Conservation (phyloP, 139 green algal species). For the Marvania coccoides region DNA sequence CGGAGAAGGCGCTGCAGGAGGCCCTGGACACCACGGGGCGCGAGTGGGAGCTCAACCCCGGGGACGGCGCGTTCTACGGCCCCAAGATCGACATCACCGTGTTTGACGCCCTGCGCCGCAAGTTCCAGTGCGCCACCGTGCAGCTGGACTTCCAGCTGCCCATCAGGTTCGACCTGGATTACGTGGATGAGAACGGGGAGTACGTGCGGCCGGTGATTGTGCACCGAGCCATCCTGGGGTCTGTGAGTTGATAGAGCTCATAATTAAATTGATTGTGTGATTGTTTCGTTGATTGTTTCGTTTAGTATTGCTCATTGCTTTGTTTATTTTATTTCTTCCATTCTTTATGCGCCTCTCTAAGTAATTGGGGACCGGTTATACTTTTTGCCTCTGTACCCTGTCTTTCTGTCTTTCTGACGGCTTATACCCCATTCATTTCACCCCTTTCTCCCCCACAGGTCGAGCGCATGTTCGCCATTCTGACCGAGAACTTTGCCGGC, state of each 20-base stretch:
- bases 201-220: slow-evolving; percentile 89
- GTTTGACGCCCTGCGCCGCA: slow-evolving; percentile 79
- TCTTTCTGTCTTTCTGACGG: background rate
- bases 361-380: no score
- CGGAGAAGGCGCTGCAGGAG: slow-evolving; percentile 74
- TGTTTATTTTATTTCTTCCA: no score
- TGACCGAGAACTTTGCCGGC: slow-evolving; percentile 95
- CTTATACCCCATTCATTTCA: background rate
- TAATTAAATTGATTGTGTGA: no score
- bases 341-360: no score
- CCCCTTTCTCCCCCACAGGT: slow-evolving; percentile 29
- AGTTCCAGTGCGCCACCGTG: slow-evolving; percentile 98
- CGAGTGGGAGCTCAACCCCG: slow-evolving; percentile 78
- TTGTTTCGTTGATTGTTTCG: no score
- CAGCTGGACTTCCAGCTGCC: slow-evolving; percentile 99
- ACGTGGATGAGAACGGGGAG: slow-evolving; percentile 51
- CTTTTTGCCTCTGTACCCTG: no score
- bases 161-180: slow-evolving; percentile 78
- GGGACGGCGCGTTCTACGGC: slow-evolving; percentile 97
- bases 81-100: slow-evolving; percentile 99
- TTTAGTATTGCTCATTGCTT: no score
- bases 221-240: slow-evolving; percentile 91
- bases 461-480: slow-evolving; percentile 98
- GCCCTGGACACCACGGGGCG: slow-evolving; percentile 74
- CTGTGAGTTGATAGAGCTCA: no score